Conservation (phyloP, 306 rosid species). For the Neltuma alba region DNA sequence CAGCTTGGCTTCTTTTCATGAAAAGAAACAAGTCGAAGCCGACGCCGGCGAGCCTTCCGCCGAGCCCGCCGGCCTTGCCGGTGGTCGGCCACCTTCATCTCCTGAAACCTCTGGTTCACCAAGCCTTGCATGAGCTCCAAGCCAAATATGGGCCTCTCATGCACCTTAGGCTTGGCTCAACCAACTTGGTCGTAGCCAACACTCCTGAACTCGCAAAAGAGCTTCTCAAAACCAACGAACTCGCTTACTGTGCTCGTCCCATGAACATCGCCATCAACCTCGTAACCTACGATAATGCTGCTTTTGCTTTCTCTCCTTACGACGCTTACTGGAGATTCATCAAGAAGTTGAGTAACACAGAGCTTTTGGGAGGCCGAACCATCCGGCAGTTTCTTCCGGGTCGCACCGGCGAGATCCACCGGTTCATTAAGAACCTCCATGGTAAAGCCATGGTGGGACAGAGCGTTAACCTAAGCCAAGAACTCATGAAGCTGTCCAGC, state of each 20-base stretch:
- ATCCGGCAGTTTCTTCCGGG: slow-evolving; percentile 10
- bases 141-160: slow-evolving; percentile 46
- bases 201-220: slow-evolving; percentile 46
- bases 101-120: slow-evolving; percentile 49
- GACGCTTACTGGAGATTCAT: slow-evolving; percentile 51
- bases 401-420: slow-evolving; percentile 35
- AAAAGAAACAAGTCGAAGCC: not conserved
- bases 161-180: slow-evolving; percentile 42
- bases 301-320: slow-evolving; percentile 55
- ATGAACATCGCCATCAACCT: slow-evolving; percentile 29
- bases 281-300: slow-evolving; percentile 44
- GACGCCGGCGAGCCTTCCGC: slow-evolving; percentile 29
- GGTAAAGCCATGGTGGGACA: slow-evolving; percentile 18
- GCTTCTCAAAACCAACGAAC: slow-evolving; percentile 48
- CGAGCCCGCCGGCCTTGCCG: slow-evolving; percentile 48
- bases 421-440: slow-evolving; percentile 21
- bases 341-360: slow-evolving; percentile 39
- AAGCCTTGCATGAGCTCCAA: slow-evolving; percentile 41
- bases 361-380: slow-evolving; percentile 42
- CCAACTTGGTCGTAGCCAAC: slow-evolving; percentile 30
- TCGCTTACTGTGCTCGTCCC: slow-evolving; percentile 27
- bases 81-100: slow-evolving; percentile 49
- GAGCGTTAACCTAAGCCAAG: slow-evolving; percentile 39
- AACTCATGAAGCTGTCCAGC: slow-evolving; percentile 44
- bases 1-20: not conserved